Evolutionary conservation across 805 yeast species (phyloP).

Genomic region (Ogataea nitratoaversa): DNA sequence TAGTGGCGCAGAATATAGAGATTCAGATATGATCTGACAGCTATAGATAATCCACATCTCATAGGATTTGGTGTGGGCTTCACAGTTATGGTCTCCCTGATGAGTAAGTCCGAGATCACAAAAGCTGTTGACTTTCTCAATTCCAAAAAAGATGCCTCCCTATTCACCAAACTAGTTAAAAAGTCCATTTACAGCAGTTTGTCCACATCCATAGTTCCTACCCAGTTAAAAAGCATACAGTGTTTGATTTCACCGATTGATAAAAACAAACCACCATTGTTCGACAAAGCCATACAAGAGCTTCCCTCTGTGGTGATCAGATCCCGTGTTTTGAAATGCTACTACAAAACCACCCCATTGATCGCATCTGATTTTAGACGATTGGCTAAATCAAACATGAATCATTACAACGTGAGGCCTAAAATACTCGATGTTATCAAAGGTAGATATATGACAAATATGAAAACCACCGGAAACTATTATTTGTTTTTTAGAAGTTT

Average conservation of each 20-base stretch:
- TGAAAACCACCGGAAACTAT: conserved; percentile 45
- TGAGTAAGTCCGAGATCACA: background rate
- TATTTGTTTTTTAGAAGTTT: conserved; percentile 47
- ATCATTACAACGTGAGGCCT: conserved; percentile 15
- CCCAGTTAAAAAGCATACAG: background rate
- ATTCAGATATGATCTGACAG: too few species aligned
- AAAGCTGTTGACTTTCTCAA: background rate
- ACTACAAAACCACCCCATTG: conserved; percentile 36
- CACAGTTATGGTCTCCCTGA: too few species aligned
- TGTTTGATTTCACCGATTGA: background rate
- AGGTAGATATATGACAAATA: conserved; percentile 42
- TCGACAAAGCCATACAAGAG: conserved; percentile 1
- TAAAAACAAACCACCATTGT: background rate
- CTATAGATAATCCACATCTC: too few species aligned
- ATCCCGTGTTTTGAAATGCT: conserved; percentile 35
- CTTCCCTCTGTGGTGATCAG: conserved; percentile 1
- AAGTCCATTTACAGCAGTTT: background rate
- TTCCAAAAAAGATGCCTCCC: background rate
- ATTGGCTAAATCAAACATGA: conserved; percentile 31
- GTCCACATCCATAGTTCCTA: background rate
- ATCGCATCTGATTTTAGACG: conserved; percentile 37
- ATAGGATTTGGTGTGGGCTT: too few species aligned
- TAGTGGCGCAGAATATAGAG: too few species aligned
- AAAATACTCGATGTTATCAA: conserved; percentile 39
- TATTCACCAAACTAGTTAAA: background rate